Percentiles rank a stretch among this genome's conserved stretches.
These are phyloP conservation scores for Cicer chorassanicum DNA, from an alignment of 306 rosid species.

Conservation along the genomic window DNA sequence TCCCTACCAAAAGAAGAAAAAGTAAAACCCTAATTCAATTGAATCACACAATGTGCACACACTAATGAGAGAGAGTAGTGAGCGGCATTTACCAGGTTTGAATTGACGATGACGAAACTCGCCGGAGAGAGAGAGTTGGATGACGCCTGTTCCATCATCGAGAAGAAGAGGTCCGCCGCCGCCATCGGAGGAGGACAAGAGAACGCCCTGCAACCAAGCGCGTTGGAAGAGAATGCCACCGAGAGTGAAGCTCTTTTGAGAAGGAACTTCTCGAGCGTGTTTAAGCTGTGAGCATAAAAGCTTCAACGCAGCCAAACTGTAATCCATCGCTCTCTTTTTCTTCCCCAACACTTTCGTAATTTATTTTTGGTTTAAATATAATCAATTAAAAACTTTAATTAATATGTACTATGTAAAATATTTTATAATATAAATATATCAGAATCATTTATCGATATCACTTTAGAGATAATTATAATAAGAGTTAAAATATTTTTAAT, in stretches of 20 bases:
- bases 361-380: no score
- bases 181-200: conserved; percentile 53
- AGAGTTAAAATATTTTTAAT: no score
- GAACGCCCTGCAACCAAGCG: conserved; percentile 77
- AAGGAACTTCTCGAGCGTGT: conserved; percentile 52
- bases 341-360: not conserved
- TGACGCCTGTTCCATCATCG: conserved; percentile 80
- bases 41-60: not conserved
- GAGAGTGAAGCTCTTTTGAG: conserved; percentile 55
- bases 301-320: conserved; percentile 75
- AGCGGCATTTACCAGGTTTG: conserved; percentile 52
- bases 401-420: no score
- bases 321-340: conserved; percentile 60
- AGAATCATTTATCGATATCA: no score
- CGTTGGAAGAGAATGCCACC: conserved; percentile 86
- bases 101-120: conserved; percentile 64
- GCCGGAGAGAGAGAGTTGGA: conserved; percentile 61
- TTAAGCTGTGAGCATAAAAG: conserved; percentile 63
- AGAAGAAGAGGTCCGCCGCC: conserved; percentile 50
- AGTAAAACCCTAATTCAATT: not conserved
- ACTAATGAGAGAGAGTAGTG: not conserved
- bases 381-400: no score
- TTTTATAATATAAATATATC: no score
- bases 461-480: no score
- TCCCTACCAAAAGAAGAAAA: conserved; percentile 53